Conservation (phyloP, 257 asterid species). For the Solanum phureja region DNA sequence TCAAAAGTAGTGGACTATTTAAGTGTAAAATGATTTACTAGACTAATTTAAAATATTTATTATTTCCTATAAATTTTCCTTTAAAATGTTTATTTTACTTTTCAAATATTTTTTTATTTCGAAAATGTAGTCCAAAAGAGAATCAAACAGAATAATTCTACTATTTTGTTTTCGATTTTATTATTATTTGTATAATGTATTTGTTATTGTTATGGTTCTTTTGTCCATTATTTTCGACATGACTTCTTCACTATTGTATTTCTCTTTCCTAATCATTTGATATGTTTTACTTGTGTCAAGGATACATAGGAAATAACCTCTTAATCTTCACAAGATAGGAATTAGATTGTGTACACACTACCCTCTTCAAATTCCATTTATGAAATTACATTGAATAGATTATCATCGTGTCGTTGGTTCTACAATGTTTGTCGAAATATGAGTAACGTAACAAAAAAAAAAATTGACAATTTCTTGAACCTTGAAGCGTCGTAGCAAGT, state of each 20-base stretch:
- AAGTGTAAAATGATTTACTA: neutral
- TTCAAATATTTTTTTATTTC: neutral
- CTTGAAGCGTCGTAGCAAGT: neutral
- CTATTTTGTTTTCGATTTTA: neutral
- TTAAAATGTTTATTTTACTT: neutral
- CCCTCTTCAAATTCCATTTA: fast-evolving
- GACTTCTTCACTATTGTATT: neutral
- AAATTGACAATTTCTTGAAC: neutral
- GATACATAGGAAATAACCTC: neutral
- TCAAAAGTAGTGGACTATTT: neutral
- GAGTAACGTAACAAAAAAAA: neutral
- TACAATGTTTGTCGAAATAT: neutral
- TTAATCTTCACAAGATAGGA: neutral
- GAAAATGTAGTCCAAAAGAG: neutral
- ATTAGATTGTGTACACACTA: neutral
- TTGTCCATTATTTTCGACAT: neutral
- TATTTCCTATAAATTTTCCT: neutral
- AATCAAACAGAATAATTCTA: neutral
- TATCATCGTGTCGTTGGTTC: neutral
- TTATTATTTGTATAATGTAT: neutral
- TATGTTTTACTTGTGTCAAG: neutral
- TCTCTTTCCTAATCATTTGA: neutral
- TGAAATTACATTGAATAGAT: neutral
- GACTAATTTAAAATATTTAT: neutral
- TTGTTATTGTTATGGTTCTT: neutral